Percentiles rank a stretch among this genome's conserved stretches.
These are phyloP conservation scores for Ophiostoma piceae DNA, from an alignment of 2,329 filamentous ascomycete species.

Conservation along the genomic window DNA sequence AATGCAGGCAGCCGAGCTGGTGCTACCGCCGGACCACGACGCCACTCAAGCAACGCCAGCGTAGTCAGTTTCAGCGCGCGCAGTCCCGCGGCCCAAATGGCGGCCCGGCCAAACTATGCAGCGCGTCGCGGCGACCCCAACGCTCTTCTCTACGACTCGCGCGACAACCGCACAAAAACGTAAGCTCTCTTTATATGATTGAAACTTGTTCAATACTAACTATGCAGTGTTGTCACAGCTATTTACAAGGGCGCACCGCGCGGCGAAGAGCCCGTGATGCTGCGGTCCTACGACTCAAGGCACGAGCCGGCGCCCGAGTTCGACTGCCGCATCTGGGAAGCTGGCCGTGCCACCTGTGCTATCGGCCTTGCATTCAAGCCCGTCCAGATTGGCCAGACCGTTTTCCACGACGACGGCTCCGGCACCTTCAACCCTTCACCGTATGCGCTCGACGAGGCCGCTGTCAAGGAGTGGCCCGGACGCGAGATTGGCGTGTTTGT, in stretches of 20 bases:
- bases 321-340: constrained; percentile 95
- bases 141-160: constrained; percentile 77
- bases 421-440: constrained; percentile 91
- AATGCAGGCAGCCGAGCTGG: constrained; percentile 29
- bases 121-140: constrained; percentile 73
- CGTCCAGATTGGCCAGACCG: constrained; percentile 84
- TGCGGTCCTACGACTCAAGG: constrained; percentile 92
- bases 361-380: constrained; percentile 94
- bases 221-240: constrained; percentile 73
- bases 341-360: constrained; percentile 86
- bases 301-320: constrained; percentile 87
- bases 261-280: constrained; percentile 62
- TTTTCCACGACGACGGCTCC: constrained; percentile 87
- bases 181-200: constrained; percentile 34
- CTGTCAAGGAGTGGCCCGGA: constrained; percentile 90
- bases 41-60: constrained; percentile 74
- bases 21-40: constrained; percentile 42
- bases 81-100: constrained; percentile 53
- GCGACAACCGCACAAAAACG: constrained; percentile 87
- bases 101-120: constrained; percentile 47
- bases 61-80: constrained; percentile 73
- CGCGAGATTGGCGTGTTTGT: constrained; percentile 88
- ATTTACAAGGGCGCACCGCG: constrained; percentile 77
- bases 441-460: constrained; percentile 80
- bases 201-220: neutral